Percentiles rank a stretch among this genome's conserved stretches.
phyloP scores from a whole-genome alignment of 495 filamentous ascomycete genomes.

The Daldinia vernicosa region DNA sequence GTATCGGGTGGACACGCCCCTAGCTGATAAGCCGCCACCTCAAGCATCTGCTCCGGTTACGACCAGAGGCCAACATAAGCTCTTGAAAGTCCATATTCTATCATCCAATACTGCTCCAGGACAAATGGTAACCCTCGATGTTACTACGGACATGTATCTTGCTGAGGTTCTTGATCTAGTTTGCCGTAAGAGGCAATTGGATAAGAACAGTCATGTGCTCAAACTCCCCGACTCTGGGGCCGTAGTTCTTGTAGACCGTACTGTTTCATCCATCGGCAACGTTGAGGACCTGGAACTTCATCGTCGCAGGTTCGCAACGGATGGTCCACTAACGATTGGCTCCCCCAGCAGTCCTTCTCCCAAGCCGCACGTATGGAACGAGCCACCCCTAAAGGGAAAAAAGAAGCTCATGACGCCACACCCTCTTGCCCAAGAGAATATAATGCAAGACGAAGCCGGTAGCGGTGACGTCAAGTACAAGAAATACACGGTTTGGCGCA shows the following conservation, averaged over 20 bases:
- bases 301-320: conserved; percentile 83
- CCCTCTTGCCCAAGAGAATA: conserved; percentile 74
- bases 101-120: conserved; percentile 72
- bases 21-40: conserved; percentile 73
- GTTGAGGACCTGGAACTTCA: conserved; percentile 86
- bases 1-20: conserved; percentile 65
- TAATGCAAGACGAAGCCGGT: conserved; percentile 73
- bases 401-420: conserved; percentile 74
- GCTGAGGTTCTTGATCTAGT: conserved; percentile 92
- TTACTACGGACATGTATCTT: conserved; percentile 92
- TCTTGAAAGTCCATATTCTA: conserved; percentile 78
- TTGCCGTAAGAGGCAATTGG: conserved; percentile 86
- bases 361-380: conserved; percentile 72
- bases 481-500: conserved; percentile 90
- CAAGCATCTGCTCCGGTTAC: conserved; percentile 64
- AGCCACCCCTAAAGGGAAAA: conserved; percentile 68
- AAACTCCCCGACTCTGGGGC: conserved; percentile 87
- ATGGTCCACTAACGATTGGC: conserved; percentile 77
- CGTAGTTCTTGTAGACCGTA: conserved; percentile 82
- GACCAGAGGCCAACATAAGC: conserved; percentile 78
- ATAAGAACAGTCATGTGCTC: conserved; percentile 88
- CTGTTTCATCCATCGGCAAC: conserved; percentile 86
- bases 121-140: conserved; percentile 77
- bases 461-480: conserved; percentile 71
- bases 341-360: conserved; percentile 84